Evolutionary conservation across 495 filamentous ascomycete genomes (phyloP).

Genomic region (Daldinia vernicosa): DNA sequence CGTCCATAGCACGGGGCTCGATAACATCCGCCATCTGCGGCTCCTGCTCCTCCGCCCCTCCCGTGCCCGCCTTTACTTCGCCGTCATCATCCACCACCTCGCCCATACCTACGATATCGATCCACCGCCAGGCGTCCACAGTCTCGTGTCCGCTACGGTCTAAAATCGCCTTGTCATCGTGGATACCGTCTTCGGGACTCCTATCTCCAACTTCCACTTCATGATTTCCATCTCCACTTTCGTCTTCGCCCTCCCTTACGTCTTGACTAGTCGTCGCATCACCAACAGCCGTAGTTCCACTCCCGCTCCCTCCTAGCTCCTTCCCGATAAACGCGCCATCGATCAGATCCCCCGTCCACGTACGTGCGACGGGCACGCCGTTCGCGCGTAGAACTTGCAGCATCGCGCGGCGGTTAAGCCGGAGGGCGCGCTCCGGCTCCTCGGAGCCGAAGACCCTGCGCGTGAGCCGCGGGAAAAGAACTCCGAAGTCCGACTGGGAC

Average conservation of each 20-base stretch:
- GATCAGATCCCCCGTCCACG: conserved; percentile 59
- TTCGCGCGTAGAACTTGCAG: conserved; percentile 66
- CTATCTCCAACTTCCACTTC: not conserved
- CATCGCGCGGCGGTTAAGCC: conserved; percentile 70
- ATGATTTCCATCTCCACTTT: not conserved
- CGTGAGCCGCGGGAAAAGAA: conserved; percentile 75
- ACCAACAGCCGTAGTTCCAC: not conserved
- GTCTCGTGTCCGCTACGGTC: conserved; percentile 41
- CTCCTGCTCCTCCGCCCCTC: conserved; percentile 48
- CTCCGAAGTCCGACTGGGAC: conserved; percentile 79
- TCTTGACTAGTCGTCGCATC: conserved; percentile 8
- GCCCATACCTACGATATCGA: conserved; percentile 57
- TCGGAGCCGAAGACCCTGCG: conserved; percentile 65
- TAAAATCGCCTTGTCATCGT: conserved; percentile 52
- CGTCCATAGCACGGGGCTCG: conserved; percentile 43
- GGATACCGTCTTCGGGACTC: conserved; percentile 35
- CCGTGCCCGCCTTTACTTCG: conserved; percentile 10
- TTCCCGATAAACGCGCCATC: conserved; percentile 45
- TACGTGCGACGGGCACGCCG: conserved; percentile 61
- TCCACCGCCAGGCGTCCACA: conserved; percentile 50
- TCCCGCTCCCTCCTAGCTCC: not conserved
- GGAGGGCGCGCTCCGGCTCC: conserved; percentile 68
- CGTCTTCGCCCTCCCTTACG: not conserved
- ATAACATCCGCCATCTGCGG: conserved; percentile 53
- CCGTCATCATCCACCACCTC: conserved; percentile 40